These are phyloP conservation scores for Bipolaris zeicola DNA, from an alignment of 2,329 filamentous ascomycete genomes.

Conservation along the genomic window DNA sequence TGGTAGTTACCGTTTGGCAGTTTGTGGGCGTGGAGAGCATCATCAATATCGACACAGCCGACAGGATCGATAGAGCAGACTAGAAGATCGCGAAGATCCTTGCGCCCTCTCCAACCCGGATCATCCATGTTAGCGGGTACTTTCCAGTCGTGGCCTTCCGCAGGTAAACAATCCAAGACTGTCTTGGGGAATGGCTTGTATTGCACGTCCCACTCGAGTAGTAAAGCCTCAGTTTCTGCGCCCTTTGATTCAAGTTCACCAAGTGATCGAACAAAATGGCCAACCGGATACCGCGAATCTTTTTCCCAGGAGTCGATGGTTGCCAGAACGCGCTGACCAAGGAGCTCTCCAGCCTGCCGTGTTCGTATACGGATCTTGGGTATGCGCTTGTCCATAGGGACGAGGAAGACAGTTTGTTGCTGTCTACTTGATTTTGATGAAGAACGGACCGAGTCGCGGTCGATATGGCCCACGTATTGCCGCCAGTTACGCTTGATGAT, in stretches of 20 bases:
- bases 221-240: constrained; percentile 93
- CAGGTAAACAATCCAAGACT: constrained; percentile 88
- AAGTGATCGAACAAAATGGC: constrained; percentile 90
- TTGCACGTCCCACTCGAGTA: constrained; percentile 96
- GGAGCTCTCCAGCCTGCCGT: constrained; percentile 82
- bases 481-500: constrained; percentile 96
- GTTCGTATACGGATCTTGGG: constrained; percentile 95
- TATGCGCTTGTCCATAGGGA: constrained; percentile 97
- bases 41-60: constrained; percentile 97
- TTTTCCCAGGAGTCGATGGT: constrained; percentile 96
- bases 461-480: constrained; percentile 95
- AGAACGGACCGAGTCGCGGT: constrained; percentile 79
- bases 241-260: constrained; percentile 95
- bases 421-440: constrained; percentile 76
- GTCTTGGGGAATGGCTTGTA: constrained; percentile 97
- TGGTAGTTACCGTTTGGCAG: constrained; percentile 93
- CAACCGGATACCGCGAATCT: constrained; percentile 88
- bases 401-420: constrained; percentile 90
- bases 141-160: constrained; percentile 91
- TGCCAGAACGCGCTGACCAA: constrained; percentile 90
- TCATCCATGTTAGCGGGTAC: constrained; percentile 81
- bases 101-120: constrained; percentile 82
- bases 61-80: constrained; percentile 98
- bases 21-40: constrained; percentile 84
- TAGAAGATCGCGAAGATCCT: constrained; percentile 81